Conservation (phyloP, 768 basidiomycete genomes). For the Kwoniella botswanensis region DNA sequence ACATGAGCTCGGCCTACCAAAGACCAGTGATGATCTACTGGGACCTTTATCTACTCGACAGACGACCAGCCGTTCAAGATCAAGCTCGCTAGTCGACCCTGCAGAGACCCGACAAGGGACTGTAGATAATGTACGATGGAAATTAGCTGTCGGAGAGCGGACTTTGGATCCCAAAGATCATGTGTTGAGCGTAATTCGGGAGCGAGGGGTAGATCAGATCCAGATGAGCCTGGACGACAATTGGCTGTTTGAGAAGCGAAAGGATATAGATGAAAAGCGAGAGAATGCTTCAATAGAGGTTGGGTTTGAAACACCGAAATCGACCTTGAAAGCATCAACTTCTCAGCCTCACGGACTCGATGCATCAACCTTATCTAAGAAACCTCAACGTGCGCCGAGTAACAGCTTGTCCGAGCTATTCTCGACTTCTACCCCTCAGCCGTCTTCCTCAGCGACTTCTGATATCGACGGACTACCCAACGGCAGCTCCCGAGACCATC, state of each 20-base stretch:
- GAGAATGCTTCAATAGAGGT: neutral
- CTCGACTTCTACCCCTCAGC: neutral
- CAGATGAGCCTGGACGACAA: conserved; percentile 33
- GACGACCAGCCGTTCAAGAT: conserved; percentile 8
- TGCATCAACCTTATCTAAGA: neutral
- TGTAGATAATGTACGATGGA: conserved; percentile 9
- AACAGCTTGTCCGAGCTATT: neutral
- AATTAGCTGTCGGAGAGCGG: neutral
- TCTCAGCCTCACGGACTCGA: conserved; percentile 1
- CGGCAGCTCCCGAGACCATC: neutral
- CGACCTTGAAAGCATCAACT: conserved; percentile 32
- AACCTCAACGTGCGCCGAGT: neutral
- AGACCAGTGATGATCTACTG: conserved; percentile 15
- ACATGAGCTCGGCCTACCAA: conserved; percentile 29
- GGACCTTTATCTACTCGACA: neutral
- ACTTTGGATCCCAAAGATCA: too few species aligned
- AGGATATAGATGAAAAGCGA: neutral
- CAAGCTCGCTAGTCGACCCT: conserved; percentile 4
- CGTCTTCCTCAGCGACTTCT: neutral
- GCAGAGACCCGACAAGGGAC: neutral
- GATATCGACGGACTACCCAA: neutral
- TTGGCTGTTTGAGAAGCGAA: conserved; percentile 35
- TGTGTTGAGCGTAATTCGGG: too few species aligned
- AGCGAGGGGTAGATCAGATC: neutral
- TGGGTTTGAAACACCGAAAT: conserved; percentile 10